Base-by-base conservation (phyloP, 1,284 basidiomycete genomes). In the Phlebopus sp. region DNA sequence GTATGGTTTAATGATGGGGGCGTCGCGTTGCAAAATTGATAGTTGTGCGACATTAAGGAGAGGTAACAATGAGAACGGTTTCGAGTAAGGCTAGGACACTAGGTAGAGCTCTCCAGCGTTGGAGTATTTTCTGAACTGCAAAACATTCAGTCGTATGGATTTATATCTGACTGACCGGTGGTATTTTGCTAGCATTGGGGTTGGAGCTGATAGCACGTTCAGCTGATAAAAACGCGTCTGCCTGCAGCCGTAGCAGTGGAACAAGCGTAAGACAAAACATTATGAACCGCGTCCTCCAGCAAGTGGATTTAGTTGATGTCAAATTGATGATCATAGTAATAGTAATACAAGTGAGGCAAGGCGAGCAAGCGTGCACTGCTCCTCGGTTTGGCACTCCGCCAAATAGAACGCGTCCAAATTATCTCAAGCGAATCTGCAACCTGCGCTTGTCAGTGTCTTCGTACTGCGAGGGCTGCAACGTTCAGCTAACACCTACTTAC, bases 221-320 rank as follows among this genome's bases (percentile, higher is more conserved):
- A 53, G 34, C 42, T 37, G 62, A 59, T 57, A 55, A 45, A 65
- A 64, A 69, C 58, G 67, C 63, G 63, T 39, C 48, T 52, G 52
- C 63, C 66, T 64, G 65, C 62, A 62, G 60, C 56, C 66, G 58
- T 65, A 66, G 62, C 54, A 57, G 63, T 66, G 54, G 65, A 54
- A 63, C 53, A 51, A 56, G 41, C 45, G 45, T 19, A 53, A 35
- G 46, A 40, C 50, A 46, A 47, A 46, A 44, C 30, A 29, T 37
- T 39, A 17, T 13, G 27, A 29, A 29, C 27, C 27, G 27, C 27
- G 10, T 29, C 27, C 27, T 23, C 27, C 27, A 29, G 27, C 27
- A 2, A 29, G 10, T 29, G 27, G 27, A 29, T 29, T 11, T 29
- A 53, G 51, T 54, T 58, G 57, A 65, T 52, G 63, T 63, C 53